phyloP scores from a whole-genome alignment of 139 green algal species.

The Asterochloris sp. region DNA sequence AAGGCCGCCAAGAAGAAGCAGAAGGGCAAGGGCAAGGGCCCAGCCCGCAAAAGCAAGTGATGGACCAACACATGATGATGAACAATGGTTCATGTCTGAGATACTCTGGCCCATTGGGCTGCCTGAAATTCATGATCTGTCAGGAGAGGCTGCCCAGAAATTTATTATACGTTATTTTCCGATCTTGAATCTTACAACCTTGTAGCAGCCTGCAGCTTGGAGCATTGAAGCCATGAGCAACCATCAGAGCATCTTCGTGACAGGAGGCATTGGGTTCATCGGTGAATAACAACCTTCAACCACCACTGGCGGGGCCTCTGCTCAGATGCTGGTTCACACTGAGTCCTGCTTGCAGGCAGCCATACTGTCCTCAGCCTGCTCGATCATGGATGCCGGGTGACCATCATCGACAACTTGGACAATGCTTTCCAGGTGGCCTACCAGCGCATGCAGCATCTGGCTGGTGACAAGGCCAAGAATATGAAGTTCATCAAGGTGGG shows the following conservation, averaged over 20 bases:
- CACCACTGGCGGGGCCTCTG: not conserved
- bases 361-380: conserved; percentile 88
- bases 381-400: conserved; percentile 74
- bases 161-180: not conserved
- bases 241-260: conserved; percentile 71
- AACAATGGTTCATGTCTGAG: too few relatives aligned
- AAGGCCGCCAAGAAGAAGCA: conserved; percentile 27
- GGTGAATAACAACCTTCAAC: conserved; percentile 31
- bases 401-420: conserved; percentile 90
- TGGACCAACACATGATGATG: not conserved
- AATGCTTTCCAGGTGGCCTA: conserved; percentile 82
- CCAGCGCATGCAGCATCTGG: conserved; percentile 79
- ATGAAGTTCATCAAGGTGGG: conserved; percentile 80
- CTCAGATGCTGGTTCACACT: not conserved
- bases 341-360: conserved; percentile 51
- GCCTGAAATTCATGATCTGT: too few relatives aligned
- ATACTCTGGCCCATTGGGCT: too few relatives aligned
- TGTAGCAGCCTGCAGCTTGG: too few relatives aligned
- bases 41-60: not conserved
- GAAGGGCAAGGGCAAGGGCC: conserved; percentile 24
- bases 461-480: conserved; percentile 66
- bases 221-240: not conserved
- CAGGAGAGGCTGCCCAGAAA: too few relatives aligned
- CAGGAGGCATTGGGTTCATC: conserved; percentile 79
- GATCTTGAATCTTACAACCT: not conserved